phyloP scores from a whole-genome alignment of 2,329 filamentous ascomycete genomes.

The Aureobasidium melanogenum region DNA sequence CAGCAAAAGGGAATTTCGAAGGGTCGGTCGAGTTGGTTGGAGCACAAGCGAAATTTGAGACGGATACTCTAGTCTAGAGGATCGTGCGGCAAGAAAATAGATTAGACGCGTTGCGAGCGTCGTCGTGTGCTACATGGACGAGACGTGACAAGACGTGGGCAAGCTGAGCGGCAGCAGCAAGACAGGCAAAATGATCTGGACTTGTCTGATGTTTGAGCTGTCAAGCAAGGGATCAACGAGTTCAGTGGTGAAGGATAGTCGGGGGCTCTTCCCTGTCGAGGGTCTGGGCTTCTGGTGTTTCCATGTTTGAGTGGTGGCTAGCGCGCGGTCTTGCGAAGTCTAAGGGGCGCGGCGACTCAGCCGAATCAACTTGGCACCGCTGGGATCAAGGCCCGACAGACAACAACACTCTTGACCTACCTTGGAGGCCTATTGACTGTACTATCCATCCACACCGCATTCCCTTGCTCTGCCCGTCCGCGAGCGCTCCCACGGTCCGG shows the following conservation, averaged over 20 bases:
- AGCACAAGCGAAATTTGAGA: slow-evolving; percentile 9
- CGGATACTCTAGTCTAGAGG: neutral
- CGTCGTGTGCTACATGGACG: neutral
- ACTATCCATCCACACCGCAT: slow-evolving; percentile 3
- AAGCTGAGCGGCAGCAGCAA: neutral
- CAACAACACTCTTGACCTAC: neutral
- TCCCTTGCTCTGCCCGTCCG: neutral
- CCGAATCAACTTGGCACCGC: neutral
- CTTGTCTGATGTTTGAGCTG: neutral
- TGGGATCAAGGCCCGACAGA: neutral
- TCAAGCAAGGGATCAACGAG: neutral
- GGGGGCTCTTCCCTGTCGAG: neutral
- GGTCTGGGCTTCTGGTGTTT: neutral
- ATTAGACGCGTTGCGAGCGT: neutral
- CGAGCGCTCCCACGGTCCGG: neutral
- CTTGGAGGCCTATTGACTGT: neutral
- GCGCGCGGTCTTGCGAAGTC: neutral
- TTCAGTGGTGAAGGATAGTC: neutral
- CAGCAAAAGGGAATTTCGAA: neutral
- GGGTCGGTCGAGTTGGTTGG: neutral
- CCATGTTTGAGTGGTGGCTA: neutral
- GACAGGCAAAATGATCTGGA: neutral
- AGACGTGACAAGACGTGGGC: neutral
- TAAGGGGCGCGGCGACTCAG: neutral
- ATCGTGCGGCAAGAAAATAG: neutral